A percentile compares a stretch with the other conserved stretches of the same genome.
phyloP scores from a whole-genome alignment of 352 stramenopile species.

The Phytophthora tentaculata region DNA sequence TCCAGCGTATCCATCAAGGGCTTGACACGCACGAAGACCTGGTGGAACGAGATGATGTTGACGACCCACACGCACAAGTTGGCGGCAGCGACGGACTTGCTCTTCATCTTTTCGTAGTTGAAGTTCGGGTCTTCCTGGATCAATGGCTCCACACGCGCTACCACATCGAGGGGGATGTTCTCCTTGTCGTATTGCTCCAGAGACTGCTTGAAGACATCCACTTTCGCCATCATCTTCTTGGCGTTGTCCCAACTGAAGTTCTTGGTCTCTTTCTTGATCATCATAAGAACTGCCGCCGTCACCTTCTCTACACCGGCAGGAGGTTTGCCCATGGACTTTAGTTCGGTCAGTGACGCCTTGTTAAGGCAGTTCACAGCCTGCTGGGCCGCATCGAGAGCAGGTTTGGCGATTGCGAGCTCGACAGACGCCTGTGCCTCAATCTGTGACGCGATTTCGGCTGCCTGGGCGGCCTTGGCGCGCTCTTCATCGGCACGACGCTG shows the following conservation, averaged over 20 bases:
- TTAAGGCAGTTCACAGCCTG: constrained; percentile 91
- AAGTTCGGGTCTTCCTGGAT: constrained; percentile 92
- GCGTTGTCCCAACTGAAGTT: constrained; percentile 95
- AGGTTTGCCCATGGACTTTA: constrained; percentile 91
- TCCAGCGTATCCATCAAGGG: constrained; percentile 94
- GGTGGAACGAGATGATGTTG: constrained; percentile 93
- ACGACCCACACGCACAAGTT: constrained; percentile 94
- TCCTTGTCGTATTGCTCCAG: constrained; percentile 93
- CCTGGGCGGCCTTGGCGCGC: constrained; percentile 70
- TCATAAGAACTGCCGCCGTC: constrained; percentile 90
- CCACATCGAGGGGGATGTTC: constrained; percentile 89
- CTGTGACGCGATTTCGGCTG: constrained; percentile 64
- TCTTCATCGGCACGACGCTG: constrained; percentile 84
- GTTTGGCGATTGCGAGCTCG: constrained; percentile 83
- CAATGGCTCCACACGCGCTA: constrained; percentile 80
- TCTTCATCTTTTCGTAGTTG: constrained; percentile 95
- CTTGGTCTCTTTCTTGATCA: constrained; percentile 94
- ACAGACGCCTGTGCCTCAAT: constrained; percentile 77
- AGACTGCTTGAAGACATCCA: constrained; percentile 92
- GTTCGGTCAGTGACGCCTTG: constrained; percentile 87
- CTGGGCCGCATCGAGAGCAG: constrained; percentile 81
- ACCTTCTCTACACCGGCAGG: constrained; percentile 91
- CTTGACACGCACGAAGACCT: constrained; percentile 94
- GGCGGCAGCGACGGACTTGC: constrained; percentile 89
- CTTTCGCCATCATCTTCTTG: constrained; percentile 97